phyloP scores from a whole-genome alignment of 140 eudicot species.

The Erigeron philadelphicus region DNA sequence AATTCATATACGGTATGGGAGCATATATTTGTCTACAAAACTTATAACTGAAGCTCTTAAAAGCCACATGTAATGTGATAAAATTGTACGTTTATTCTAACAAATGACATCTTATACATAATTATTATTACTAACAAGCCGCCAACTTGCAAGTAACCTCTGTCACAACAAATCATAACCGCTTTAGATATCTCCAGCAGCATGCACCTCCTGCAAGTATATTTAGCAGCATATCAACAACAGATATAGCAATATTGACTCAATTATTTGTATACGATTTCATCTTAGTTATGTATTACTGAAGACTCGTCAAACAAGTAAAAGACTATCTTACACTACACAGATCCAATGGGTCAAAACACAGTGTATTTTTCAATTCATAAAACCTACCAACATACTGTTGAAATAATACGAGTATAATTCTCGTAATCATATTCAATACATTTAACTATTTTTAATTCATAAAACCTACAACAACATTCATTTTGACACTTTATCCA shows the following conservation, averaged over 20 bases:
- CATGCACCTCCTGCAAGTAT: constrained; percentile 38
- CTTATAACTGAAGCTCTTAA: background rate
- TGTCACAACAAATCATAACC: constrained; percentile 19
- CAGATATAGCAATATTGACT: background rate
- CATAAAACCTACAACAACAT: background rate
- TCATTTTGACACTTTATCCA: background rate
- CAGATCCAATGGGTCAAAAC: background rate
- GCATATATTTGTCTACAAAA: constrained; percentile 13
- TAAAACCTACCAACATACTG: background rate
- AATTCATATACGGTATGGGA: background rate
- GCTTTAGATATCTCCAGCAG: constrained; percentile 26
- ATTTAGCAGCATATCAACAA: constrained; percentile 7
- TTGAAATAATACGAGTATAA: background rate
- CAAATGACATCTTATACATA: constrained; percentile 26
- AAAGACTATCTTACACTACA: background rate
- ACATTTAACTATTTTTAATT: background rate
- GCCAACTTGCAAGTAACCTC: constrained; percentile 21
- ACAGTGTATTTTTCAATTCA: background rate
- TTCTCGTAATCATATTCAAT: background rate
- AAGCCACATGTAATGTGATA: constrained; percentile 32
- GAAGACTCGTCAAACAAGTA: background rate
- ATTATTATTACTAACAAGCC: constrained; percentile 28
- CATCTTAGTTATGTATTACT: background rate
- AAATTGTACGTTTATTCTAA: constrained; percentile 28
- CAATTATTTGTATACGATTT: background rate